Evolutionary conservation across 2,329 filamentous ascomycete genomes (phyloP).

Genomic region (Lizonia empirigonia): DNA sequence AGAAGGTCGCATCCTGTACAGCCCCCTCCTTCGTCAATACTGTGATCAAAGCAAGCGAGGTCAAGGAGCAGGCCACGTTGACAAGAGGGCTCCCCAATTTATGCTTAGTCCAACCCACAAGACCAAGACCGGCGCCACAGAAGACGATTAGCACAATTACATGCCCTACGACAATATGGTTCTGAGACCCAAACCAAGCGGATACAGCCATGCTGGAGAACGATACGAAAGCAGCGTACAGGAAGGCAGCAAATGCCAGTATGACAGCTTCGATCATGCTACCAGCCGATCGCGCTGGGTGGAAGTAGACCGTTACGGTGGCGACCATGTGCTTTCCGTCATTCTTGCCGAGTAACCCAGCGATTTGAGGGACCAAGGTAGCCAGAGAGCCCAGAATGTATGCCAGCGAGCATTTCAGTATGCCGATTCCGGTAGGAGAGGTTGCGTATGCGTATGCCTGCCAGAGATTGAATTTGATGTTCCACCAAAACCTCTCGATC

Average conservation of each 20-base stretch:
- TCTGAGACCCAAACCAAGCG: constrained; percentile 73
- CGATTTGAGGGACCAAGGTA: constrained; percentile 78
- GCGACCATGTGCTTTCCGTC: constrained; percentile 95
- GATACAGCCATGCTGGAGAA: constrained; percentile 88
- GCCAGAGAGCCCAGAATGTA: constrained; percentile 86
- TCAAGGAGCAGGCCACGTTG: constrained; percentile 78
- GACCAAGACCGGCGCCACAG: constrained; percentile 82
- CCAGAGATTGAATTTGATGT: constrained; percentile 35
- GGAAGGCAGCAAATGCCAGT: constrained; percentile 76
- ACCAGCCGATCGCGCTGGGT: constrained; percentile 82
- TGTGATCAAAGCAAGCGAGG: constrained; percentile 87
- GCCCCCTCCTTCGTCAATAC: constrained; percentile 90
- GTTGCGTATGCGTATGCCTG: constrained; percentile 64
- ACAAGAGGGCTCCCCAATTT: constrained; percentile 77
- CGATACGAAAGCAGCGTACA: constrained; percentile 77
- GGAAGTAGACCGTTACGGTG: constrained; percentile 93
- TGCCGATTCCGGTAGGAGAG: constrained; percentile 76
- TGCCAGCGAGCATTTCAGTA: constrained; percentile 89
- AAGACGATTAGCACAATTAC: constrained; percentile 80
- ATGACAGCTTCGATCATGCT: constrained; percentile 88
- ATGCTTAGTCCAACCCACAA: constrained; percentile 88
- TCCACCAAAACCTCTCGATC: constrained; percentile 43
- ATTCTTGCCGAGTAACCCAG: constrained; percentile 75
- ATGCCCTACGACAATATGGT: constrained; percentile 74
- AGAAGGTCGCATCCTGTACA: constrained; percentile 81